Base-by-base conservation (phyloP, 129 eudicot species). In the Scalesia atractyloides region DNA sequence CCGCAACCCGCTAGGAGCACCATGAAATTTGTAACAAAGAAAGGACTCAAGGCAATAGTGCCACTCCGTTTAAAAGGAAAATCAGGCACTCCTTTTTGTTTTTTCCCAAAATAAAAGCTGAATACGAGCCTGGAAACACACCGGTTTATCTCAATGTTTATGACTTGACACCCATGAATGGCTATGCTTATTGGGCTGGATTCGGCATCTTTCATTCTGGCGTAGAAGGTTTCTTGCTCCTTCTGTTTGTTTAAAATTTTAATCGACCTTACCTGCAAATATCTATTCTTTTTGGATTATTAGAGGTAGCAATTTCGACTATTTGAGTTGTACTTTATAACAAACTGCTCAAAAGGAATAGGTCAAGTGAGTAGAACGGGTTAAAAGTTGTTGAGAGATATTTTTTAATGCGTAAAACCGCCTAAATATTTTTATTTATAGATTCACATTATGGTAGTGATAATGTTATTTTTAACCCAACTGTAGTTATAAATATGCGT, bases 101-200 rank as follows among this genome's bases (percentile, higher is more conserved):
- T 89, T 60, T 84, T 89, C 56, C 83, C 96, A 69, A 89, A 69
- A 60, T 73, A 57, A 89, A 89, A 70, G 78, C 81, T 48, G 79
- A 73, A 72, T 69, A 72, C 70, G 89, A 80, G 68, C 85, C 91
- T 13, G 96, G 87, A 56, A 77, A 82, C 68, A 78, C 96, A 56
- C 89, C 89, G 22, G 89, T 86, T 72, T 86, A 74, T 82, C 96
- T 89, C 73, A 86, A 89, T 64, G 91, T 86, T 15, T 86, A 84
- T 69, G 91, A 89, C 82, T 80, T 89, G 59, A 84, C 96, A 22
- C 96, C 96, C 33, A 76, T 84, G 86, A 86, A 84, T 51, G 87
- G 86, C 64, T 86, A 86, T 65, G 85, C 87, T 51, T 86, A 84
- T 51, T 89, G 96, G 96, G 91, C 91, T 73, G 96, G 96, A 37